Conservation (phyloP, 1,139 yeast species). For the Hyphopichia buzzinii region DNA sequence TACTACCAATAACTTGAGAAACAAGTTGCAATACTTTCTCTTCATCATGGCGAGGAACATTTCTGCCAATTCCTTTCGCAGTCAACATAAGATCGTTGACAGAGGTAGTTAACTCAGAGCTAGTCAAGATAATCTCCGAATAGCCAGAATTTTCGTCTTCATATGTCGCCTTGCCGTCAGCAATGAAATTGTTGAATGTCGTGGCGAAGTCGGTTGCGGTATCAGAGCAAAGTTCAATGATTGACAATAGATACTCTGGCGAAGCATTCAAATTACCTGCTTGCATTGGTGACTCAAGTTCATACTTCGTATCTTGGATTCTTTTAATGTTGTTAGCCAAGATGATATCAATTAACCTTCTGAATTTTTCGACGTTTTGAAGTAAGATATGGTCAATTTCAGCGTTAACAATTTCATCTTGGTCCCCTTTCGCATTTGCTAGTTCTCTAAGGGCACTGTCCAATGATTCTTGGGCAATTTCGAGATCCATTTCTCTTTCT, state of each 20-base stretch:
- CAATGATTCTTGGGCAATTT: constrained; percentile 76
- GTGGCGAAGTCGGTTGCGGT: constrained; percentile 80
- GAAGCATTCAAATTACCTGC: constrained; percentile 81
- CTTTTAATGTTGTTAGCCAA: constrained; percentile 68
- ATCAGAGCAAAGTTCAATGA: constrained; percentile 69
- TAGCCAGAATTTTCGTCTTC: constrained; percentile 61
- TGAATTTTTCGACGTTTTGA: constrained; percentile 50
- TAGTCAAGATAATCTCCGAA: constrained; percentile 57
- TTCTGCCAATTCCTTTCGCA: constrained; percentile 65
- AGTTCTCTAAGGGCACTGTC: constrained; percentile 67
- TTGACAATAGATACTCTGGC: constrained; percentile 67
- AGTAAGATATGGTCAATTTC: constrained; percentile 56
- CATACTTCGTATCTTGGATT: constrained; percentile 71
- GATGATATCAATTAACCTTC: constrained; percentile 68
- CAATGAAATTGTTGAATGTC: constrained; percentile 72
- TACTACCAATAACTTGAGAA: constrained; percentile 56
- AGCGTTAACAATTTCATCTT: constrained; percentile 55
- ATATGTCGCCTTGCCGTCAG: constrained; percentile 62
- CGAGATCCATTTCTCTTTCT: constrained; percentile 77
- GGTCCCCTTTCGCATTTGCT: constrained; percentile 54
- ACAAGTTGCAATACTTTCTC: constrained; percentile 51
- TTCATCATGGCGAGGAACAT: constrained; percentile 52
- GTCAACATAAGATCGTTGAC: constrained; percentile 66
- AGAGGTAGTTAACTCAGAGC: constrained; percentile 65
- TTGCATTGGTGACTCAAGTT: constrained; percentile 75